Evolutionary conservation across 108 stramenopile genomes (phyloP), one percentile per base, ranked within the genome.

Genomic region (Fragilaria radians): DNA sequence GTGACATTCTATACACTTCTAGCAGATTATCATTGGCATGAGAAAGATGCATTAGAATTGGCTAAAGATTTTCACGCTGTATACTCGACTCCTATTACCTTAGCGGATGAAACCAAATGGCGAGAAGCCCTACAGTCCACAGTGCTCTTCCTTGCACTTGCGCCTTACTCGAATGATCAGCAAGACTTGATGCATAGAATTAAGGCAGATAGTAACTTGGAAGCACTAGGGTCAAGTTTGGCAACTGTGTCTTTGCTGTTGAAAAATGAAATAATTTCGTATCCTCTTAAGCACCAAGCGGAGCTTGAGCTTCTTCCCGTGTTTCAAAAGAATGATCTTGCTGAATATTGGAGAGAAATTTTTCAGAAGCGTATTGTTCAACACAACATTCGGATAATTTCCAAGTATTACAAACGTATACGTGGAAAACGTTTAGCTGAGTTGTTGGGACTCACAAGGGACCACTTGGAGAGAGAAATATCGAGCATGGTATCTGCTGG

Each of bases 361-460:
- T 92, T 99, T 36, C 80, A 90, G 63, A 78, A 76, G 30, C 85
- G 98, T 46, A 93, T 98, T 58, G 79, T 95, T 23, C 95, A 99
- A 72, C 97, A 99, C 85, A 98, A 99, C 78, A 76, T 99, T 48
- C 88, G 99, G 17, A 73, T 95, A 23, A 71, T 70, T 4, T 70
- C 92, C 4, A 27, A 72, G 26, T 98, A 97, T 74, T 99, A 98
- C 65, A 77, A 78, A 58, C 94, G 91, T 17, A 96, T 98, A 45
- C 76, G 82, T 33, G 79, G 86, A 25, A 65, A 67, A 5, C 82
- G 99, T 36, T 77, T 97, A 46, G 95, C 94, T 23, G 80, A 93
- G 61, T 65, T 99, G 11, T 63, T 98, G 46, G 79, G 84, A 48
- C 82, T 99, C 28, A 59, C 71, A 17, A 47, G 66, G 28, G 68